A percentile compares a stretch with the other conserved stretches of the same genome.
These are phyloP conservation scores for Thymus quinquecostatus DNA, from an alignment of 257 asterid species.

Conservation along the genomic window DNA sequence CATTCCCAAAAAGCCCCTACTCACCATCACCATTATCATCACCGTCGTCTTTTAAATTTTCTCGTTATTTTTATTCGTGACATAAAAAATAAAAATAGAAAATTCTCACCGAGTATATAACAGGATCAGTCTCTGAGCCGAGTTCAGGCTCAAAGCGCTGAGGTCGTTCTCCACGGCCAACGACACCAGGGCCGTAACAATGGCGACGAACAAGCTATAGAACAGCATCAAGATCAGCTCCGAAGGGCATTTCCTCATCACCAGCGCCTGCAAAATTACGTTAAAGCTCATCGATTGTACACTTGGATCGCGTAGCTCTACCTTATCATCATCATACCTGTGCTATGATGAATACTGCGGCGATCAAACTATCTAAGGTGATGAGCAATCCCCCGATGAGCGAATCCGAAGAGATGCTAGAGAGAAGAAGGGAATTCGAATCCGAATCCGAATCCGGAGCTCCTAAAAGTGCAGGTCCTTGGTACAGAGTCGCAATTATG, in stretches of 20 bases:
- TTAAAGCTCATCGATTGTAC: no score
- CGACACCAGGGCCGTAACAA: slow-evolving; percentile 52
- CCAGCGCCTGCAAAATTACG: slow-evolving; percentile 50
- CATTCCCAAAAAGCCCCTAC: slow-evolving; percentile 67
- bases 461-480: slow-evolving; percentile 53
- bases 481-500: slow-evolving; percentile 50
- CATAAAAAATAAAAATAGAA: no score
- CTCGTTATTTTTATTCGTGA: neutral
- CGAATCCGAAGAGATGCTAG: slow-evolving; percentile 50
- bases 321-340: slow-evolving; percentile 39
- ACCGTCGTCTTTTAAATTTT: neutral
- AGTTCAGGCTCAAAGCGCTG: slow-evolving; percentile 54
- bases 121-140: slow-evolving; percentile 48
- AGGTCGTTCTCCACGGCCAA: slow-evolving; percentile 45
- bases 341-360: slow-evolving; percentile 56
- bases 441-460: no score
- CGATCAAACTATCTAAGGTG: slow-evolving; percentile 42
- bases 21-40: neutral
- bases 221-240: slow-evolving; percentile 63
- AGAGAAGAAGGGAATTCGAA: slow-evolving; percentile 25
- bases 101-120: slow-evolving; percentile 58
- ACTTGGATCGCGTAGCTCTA: no score
- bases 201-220: slow-evolving; percentile 61
- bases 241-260: slow-evolving; percentile 59
- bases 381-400: slow-evolving; percentile 61